Evolutionary conservation across 345 rosid genomes (phyloP).

Genomic region (Syzygium oleosum): DNA sequence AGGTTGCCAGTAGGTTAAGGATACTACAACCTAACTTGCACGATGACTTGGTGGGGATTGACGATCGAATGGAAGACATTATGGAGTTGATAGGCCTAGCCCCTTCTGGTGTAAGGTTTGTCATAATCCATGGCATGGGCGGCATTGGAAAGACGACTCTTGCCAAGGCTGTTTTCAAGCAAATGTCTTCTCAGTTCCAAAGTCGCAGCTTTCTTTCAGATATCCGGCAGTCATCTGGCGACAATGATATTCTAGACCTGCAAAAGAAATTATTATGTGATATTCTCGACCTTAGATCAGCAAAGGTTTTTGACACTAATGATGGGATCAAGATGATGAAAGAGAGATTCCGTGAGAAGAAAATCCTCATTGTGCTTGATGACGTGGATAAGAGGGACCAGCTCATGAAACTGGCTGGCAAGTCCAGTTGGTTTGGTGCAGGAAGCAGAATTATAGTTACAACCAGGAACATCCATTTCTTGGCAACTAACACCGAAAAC

Average conservation of each 20-base stretch:
- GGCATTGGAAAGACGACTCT: conserved; percentile 8
- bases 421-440: neutral
- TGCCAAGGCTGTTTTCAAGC: conserved; percentile 3
- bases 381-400: neutral
- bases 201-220: conserved; percentile 13
- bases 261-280: conserved; percentile 7
- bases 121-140: conserved; percentile 14
- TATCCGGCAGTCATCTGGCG: neutral
- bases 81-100: neutral
- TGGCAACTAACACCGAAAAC: neutral
- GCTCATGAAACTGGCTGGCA: neutral
- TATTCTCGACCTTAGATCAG: neutral
- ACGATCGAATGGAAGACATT: neutral
- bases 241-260: neutral
- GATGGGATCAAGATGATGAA: neutral
- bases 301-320: too few species aligned
- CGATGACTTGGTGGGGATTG: neutral
- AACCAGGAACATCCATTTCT: neutral
- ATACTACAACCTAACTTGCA: neutral
- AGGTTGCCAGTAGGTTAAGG: neutral
- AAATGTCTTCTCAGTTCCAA: neutral
- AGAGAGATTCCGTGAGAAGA: neutral
- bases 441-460: neutral
- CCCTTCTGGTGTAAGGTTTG: neutral
- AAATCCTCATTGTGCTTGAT: neutral